A percentile compares a stretch with the other conserved stretches of the same genome.
phyloP scores from a whole-genome alignment of 1,139 yeast genomes.

The Nadsonia starkeyi-henricii region DNA sequence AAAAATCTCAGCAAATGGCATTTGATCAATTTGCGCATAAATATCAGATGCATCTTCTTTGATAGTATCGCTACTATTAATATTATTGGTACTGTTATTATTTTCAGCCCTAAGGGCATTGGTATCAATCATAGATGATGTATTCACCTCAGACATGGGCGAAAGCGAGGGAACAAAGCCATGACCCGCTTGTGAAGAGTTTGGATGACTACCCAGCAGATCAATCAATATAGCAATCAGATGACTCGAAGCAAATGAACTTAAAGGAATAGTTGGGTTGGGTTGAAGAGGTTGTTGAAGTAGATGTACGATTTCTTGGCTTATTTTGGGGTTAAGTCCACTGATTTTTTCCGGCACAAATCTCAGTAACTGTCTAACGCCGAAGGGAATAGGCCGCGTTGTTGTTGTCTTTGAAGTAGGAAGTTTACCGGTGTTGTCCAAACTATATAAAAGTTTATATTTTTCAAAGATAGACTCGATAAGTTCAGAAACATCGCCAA shows the following conservation, averaged over 20 bases:
- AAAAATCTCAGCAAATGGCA: background rate
- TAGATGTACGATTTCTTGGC: background rate
- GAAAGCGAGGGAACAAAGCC: background rate
- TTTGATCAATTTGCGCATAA: background rate
- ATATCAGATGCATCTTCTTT: background rate
- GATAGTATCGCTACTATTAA: background rate
- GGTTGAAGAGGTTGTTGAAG: background rate
- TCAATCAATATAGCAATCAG: background rate
- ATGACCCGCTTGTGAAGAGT: background rate
- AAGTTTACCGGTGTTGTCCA: background rate
- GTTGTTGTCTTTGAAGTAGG: too few relatives aligned
- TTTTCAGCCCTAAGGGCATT: background rate
- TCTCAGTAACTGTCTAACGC: background rate
- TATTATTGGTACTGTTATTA: background rate
- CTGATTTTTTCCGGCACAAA: background rate
- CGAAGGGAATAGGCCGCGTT: background rate
- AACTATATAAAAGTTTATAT: background rate
- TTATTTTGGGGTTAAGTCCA: background rate
- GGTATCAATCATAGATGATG: background rate
- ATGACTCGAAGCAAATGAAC: background rate
- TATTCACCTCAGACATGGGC: background rate
- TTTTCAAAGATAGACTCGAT: background rate
- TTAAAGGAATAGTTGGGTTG: background rate
- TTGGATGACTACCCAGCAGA: background rate
- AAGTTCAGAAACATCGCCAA: background rate